phyloP scores from a whole-genome alignment of 495 filamentous ascomycete genomes.

The Rhypophila decipiens region DNA sequence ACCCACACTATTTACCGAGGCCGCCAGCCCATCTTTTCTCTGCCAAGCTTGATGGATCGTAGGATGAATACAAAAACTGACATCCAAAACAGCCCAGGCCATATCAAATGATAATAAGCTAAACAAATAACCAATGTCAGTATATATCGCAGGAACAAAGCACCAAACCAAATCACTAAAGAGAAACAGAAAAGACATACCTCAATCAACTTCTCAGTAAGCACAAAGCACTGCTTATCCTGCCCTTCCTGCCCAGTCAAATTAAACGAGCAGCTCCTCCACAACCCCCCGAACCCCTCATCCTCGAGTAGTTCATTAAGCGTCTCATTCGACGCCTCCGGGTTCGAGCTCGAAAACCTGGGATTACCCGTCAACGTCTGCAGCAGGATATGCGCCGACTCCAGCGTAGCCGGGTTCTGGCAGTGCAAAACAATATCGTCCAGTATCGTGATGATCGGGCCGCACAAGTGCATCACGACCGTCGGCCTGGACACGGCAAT shows the following conservation, averaged over 20 bases:
- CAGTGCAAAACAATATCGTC: slow-evolving; percentile 50
- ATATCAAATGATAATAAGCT: slow-evolving; percentile 5
- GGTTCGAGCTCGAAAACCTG: slow-evolving; percentile 31
- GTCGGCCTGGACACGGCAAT: slow-evolving; percentile 40
- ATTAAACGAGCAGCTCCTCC: slow-evolving; percentile 43
- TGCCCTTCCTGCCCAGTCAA: slow-evolving; percentile 39
- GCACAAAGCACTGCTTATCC: slow-evolving; percentile 42
- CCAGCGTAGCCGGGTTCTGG: slow-evolving; percentile 44
- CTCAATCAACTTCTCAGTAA: slow-evolving; percentile 55
- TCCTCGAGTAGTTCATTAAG: slow-evolving; percentile 44
- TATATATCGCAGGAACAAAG: too few relatives aligned
- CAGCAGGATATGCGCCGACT: slow-evolving; percentile 45
- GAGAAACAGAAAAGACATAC: slow-evolving; percentile 26
- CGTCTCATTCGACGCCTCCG: slow-evolving; percentile 29
- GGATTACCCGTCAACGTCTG: slow-evolving; percentile 43
- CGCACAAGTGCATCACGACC: slow-evolving; percentile 45
- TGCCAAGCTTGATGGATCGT: too few relatives aligned
- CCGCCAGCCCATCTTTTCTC: too few relatives aligned
- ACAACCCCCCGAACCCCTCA: slow-evolving; percentile 52
- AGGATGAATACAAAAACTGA: too few relatives aligned
- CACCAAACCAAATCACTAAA: not conserved
- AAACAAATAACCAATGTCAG: not conserved
- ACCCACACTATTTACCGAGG: too few relatives aligned
- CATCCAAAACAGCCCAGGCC: too few relatives aligned
- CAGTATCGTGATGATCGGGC: slow-evolving; percentile 44